These are phyloP conservation scores for Boletellus ananiceps DNA, from an alignment of 768 basidiomycete species.

Conservation along the genomic window DNA sequence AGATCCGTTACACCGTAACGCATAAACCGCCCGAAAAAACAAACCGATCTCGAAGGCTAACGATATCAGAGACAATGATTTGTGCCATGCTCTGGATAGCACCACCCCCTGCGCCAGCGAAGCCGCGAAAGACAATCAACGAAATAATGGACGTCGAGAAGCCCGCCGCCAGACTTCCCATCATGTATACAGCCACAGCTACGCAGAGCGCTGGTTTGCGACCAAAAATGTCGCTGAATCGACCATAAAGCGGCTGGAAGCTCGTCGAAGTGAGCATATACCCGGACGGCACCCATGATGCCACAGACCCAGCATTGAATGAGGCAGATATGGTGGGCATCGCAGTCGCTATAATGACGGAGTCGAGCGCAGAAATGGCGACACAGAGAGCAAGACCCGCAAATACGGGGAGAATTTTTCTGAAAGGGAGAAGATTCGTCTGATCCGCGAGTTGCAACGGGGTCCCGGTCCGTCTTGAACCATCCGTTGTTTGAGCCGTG, in stretches of 20 bases:
- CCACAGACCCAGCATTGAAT: constrained; percentile 46
- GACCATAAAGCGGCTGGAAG: constrained; percentile 46
- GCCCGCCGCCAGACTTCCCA: constrained; percentile 63
- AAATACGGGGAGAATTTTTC: constrained; percentile 60
- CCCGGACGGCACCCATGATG: constrained; percentile 68
- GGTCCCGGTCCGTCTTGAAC: background rate
- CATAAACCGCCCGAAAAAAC: constrained; percentile 4
- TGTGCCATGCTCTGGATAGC: constrained; percentile 66
- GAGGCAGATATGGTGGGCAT: constrained; percentile 65
- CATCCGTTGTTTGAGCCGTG: background rate
- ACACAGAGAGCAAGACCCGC: constrained; percentile 56
- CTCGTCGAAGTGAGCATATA: constrained; percentile 58
- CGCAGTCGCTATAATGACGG: constrained; percentile 70
- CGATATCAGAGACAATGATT: constrained; percentile 70
- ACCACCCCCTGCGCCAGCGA: constrained; percentile 69
- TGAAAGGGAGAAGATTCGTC: constrained; percentile 67
- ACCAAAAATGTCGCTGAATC: constrained; percentile 64
- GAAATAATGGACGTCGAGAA: constrained; percentile 61
- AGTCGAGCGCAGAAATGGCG: constrained; percentile 60
- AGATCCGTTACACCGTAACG: background rate
- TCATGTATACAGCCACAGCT: constrained; percentile 58
- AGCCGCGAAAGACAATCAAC: constrained; percentile 63
- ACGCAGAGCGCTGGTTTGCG: constrained; percentile 56
- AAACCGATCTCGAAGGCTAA: constrained; percentile 61
- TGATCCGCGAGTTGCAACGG: constrained; percentile 54